Percentiles rank a stretch among this genome's conserved stretches.
Conservation (phyloP, 495 filamentous ascomycete species). For the Glonium stellatum region DNA sequence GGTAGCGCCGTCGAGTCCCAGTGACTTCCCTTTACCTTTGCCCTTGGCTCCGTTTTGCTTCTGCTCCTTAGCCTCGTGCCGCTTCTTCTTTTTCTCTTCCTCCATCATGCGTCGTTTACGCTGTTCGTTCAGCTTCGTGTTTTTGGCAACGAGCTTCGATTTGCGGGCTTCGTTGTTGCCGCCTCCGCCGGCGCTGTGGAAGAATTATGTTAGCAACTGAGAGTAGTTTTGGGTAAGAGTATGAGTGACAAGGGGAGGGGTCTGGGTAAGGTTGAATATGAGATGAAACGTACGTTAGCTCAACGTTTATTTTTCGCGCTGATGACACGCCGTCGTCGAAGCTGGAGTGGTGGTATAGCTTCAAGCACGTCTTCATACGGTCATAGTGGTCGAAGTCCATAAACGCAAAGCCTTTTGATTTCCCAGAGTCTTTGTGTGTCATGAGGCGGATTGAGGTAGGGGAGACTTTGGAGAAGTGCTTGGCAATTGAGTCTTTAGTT, state of each 20-base stretch:
- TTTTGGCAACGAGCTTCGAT: conserved; percentile 76
- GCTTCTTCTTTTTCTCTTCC: conserved; percentile 27
- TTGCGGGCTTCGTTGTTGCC: conserved; percentile 65
- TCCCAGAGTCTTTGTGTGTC: conserved; percentile 59
- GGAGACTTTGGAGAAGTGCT: conserved; percentile 70
- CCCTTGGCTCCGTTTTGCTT: not conserved
- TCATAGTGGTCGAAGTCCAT: conserved; percentile 86
- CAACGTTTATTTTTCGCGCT: conserved; percentile 76
- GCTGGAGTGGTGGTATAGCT: conserved; percentile 76
- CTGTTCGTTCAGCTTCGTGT: conserved; percentile 60
- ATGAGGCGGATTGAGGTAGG: conserved; percentile 69
- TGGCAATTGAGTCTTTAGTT: conserved; percentile 54
- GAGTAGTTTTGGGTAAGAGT: not conserved
- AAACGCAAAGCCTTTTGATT: conserved; percentile 83
- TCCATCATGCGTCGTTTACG: conserved; percentile 27
- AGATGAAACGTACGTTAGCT: conserved; percentile 50
- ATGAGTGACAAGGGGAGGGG: not conserved
- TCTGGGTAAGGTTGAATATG: not conserved
- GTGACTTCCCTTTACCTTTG: not conserved
- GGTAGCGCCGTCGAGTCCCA: not conserved
- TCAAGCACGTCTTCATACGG: conserved; percentile 88
- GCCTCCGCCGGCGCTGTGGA: conserved; percentile 61
- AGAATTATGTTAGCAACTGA: not conserved
- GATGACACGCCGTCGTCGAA: conserved; percentile 63
- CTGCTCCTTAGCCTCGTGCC: conserved; percentile 16